Evolutionary conservation across 2,329 filamentous ascomycete species (phyloP), one percentile per base, ranked within the genome.

Genomic region (Mycocentrospora acerina): DNA sequence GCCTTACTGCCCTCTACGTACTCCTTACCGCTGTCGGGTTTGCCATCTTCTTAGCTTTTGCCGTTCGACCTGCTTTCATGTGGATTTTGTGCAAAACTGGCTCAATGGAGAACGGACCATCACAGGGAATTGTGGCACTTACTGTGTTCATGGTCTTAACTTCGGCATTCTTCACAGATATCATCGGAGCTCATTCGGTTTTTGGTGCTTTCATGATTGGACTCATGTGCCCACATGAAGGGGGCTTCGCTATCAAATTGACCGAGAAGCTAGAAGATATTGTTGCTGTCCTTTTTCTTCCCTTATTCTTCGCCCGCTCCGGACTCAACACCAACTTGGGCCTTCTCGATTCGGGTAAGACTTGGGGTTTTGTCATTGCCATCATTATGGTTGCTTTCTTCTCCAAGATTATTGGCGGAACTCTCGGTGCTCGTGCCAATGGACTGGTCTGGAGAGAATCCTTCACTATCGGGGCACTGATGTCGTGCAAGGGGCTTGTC

Each of bases 401-500:
- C 9, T 87, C 83, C 28, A 96, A 96, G 66, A 84, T 95, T 31
- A 72, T 83, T 11, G 90, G 90, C 25, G 89, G 88, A 12, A 83
- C 88, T 0, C 37, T 91, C 1, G 88, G 89, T 4, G 89, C 90
- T 0, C 79, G 81, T 24, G 55, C 81, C 3, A 86, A 81, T 57
- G 88, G 85, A 12, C 71, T 95, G 19, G 78, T 91, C 2, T 95
- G 90, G 90, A 79, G 90, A 44, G 90, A 95, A 65, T 89, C 86
- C 39, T 78, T 91, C 17, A 81, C 88, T 2, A 91, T 96, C 51
- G 90, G 90, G 14, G 80, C 83, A n/a, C 70, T 95, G 55, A 96
- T 95, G 90, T 93, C 88, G 66, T 96, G 90, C 69, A 96, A 96
- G 66, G 90, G 90, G 55, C 75, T 95, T 7, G 89, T 95, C 1